phyloP scores from a whole-genome alignment of 805 yeast genomes.

The Yarrowia bubula region DNA sequence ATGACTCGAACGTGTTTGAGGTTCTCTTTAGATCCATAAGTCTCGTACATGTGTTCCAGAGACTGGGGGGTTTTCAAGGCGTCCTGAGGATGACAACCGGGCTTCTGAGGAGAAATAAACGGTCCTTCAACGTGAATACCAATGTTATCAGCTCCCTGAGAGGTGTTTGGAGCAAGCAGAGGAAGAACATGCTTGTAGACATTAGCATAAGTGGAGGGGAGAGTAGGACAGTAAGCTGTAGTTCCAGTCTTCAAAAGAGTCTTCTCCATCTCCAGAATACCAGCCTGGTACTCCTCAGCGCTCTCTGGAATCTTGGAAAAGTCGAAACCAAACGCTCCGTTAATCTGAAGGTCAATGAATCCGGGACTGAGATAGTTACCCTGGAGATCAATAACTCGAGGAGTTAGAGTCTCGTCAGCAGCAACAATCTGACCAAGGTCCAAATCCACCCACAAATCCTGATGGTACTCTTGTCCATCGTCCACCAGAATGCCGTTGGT shows the following conservation, averaged over 20 bases:
- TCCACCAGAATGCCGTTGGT: slow-evolving; percentile 3
- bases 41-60: slow-evolving; percentile 37
- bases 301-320: slow-evolving; percentile 43
- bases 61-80: slow-evolving; percentile 44
- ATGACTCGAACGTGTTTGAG: slow-evolving; percentile 41
- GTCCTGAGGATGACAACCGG: slow-evolving; percentile 53
- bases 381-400: slow-evolving; percentile 45
- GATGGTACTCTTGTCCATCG: slow-evolving; percentile 32
- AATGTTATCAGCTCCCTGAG: slow-evolving; percentile 38
- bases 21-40: slow-evolving; percentile 47
- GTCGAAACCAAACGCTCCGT: slow-evolving; percentile 58
- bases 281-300: slow-evolving; percentile 31
- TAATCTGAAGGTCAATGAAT: slow-evolving; percentile 55
- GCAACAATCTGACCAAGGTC: slow-evolving; percentile 45
- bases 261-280: slow-evolving; percentile 29
- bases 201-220: slow-evolving; percentile 51
- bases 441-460: slow-evolving; percentile 48
- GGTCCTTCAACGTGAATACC: slow-evolving; percentile 67
- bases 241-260: slow-evolving; percentile 51
- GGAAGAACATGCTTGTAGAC: slow-evolving; percentile 52
- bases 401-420: slow-evolving; percentile 19
- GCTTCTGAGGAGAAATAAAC: slow-evolving; percentile 49
- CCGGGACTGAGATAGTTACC: slow-evolving; percentile 55
- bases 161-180: slow-evolving; percentile 41
- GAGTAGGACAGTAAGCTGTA: slow-evolving; percentile 56